Evolutionary conservation across 257 asterid species (phyloP), one percentile per base, ranked within the genome.

Genomic region (Buddleja alternifolia): DNA sequence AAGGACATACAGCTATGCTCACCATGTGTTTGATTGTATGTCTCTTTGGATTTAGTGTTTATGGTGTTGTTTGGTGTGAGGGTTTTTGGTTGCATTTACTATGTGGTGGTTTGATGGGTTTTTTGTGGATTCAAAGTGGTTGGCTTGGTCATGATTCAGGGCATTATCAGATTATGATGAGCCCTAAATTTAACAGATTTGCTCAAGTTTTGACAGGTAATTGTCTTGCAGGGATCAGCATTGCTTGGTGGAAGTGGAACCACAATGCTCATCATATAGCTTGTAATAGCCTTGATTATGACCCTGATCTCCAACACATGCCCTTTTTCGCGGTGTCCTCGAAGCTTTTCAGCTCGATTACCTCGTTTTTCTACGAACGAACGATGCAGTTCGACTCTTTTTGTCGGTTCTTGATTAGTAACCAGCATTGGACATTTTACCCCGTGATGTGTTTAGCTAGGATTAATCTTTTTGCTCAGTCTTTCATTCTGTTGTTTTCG

Each of bases 261-360:
- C 74, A 69, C 48, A 69, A 69, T 21, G 74, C 74, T 24, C 74
- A 69, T 44, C 74, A 69, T 66, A 36, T 58, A 14, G 57, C 67
- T 8, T 69, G 73, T 46, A 69, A 69, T 58, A 57, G 63, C 46
- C 63, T 57, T 7, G 73, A 69, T 3, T 44, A 24, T 39, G 74
- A 69, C 17, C 74, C 74, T 11, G 74, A 69, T 47, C 74, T 69
- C 6, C 74, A 69, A 20, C 74, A 69, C 51, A 21, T 69, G 39
- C 74, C 74, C 0, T 21, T 69, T 16, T 58, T 69, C 8, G 74
- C 66, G 16, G 74, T 69, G 11, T 69, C 74, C 12, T 53, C 59
- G 3, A 48, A 60, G 14, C 12, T 69, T 10, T 69, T 69, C 32
- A n/a, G 11, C 9, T 59, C 65, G 4, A 16, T 59, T 8, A 59